Evolutionary conservation across 176 grass and related monocot genomes (phyloP).

Genomic region (Cymbopogon citratus): DNA sequence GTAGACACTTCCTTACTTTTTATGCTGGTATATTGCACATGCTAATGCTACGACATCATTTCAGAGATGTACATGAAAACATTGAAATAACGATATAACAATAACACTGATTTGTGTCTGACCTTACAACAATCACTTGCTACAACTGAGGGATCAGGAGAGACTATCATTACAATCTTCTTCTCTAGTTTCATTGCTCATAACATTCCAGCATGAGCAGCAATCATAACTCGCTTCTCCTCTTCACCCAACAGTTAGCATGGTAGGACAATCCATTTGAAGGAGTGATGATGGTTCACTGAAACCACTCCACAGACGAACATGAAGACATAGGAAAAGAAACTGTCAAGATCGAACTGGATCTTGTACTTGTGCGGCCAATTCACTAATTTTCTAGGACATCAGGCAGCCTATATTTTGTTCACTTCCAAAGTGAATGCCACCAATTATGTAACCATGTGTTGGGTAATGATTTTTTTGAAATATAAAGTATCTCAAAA

Average conservation of each 20-base stretch:
- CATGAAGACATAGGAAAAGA: slow-evolving; percentile 51
- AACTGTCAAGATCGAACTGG: slow-evolving; percentile 3
- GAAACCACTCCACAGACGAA: slow-evolving; percentile 31
- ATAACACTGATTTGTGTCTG: slow-evolving; percentile 17
- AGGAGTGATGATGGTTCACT: slow-evolving; percentile 35
- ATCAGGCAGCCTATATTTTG: too few relatives aligned
- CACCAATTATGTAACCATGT: too few relatives aligned
- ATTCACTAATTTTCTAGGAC: slow-evolving; percentile 36
- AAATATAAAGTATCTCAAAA: too few relatives aligned
- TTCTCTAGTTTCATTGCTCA: slow-evolving; percentile 82
- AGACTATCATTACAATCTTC: slow-evolving; percentile 71
- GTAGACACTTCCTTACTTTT: too few relatives aligned
- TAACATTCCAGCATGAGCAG: slow-evolving; percentile 60
- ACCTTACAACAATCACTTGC: slow-evolving; percentile 30
- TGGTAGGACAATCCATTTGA: slow-evolving; percentile 36
- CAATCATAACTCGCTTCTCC: background rate
- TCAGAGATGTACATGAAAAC: too few relatives aligned
- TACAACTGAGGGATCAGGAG: slow-evolving; percentile 35
- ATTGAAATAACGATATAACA: too few relatives aligned
- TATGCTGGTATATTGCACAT: too few relatives aligned
- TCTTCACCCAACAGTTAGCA: slow-evolving; percentile 29
- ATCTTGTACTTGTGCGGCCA: slow-evolving; percentile 21
- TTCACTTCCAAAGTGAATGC: too few relatives aligned
- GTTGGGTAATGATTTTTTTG: too few relatives aligned
- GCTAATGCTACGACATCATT: too few relatives aligned